Conservation (phyloP, 257 asterid species). For the Capsicum pubescens region DNA sequence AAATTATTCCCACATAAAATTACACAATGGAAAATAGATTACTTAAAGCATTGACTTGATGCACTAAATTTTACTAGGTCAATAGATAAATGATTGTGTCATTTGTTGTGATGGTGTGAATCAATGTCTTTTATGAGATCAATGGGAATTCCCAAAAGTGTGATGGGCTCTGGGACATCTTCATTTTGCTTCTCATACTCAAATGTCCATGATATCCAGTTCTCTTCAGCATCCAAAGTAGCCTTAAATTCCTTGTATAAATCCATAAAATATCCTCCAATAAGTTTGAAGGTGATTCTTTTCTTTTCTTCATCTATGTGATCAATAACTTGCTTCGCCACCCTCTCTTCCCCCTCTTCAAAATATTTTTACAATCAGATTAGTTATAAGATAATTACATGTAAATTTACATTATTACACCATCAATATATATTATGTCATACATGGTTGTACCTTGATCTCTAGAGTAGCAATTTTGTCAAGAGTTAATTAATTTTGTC, state of each 20-base stretch:
- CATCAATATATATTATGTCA: too few relatives aligned
- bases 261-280: constrained; percentile 24
- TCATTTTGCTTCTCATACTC: constrained; percentile 35
- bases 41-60: too few relatives aligned
- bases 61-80: too few relatives aligned
- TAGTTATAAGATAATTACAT: too few relatives aligned
- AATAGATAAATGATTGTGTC: not conserved
- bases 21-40: too few relatives aligned
- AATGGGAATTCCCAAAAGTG: constrained; percentile 25
- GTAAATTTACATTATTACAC: too few relatives aligned
- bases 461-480: too few relatives aligned
- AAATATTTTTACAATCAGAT: too few relatives aligned
- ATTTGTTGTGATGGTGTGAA: constrained; percentile 35
- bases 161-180: constrained; percentile 25
- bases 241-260: constrained; percentile 6
- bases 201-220: constrained; percentile 28
- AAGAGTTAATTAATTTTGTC: too few relatives aligned
- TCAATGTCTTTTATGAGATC: constrained; percentile 40
- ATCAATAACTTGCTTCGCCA: constrained; percentile 12
- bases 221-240: constrained; percentile 18
- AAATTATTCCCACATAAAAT: too few relatives aligned
- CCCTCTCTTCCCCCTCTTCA: constrained; percentile 9
- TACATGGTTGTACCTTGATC: too few relatives aligned
- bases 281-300: constrained; percentile 26
- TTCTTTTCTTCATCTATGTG: constrained; percentile 28